These are phyloP conservation scores for Hypoxylon sp. DNA, from an alignment of 2,329 filamentous ascomycete genomes.

Conservation along the genomic window DNA sequence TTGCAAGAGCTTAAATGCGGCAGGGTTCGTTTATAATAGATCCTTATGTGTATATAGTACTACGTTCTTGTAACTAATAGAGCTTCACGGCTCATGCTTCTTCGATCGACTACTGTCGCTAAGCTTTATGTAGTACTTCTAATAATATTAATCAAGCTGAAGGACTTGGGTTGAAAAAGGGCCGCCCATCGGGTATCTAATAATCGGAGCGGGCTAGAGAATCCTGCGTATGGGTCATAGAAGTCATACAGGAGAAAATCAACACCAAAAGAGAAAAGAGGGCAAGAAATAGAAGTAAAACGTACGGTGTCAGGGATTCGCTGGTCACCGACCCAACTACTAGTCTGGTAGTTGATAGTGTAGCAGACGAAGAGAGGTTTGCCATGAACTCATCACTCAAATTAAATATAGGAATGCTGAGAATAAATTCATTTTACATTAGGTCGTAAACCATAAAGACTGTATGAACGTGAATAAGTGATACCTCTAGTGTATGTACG, in stretches of 20 bases:
- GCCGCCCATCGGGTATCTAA: no score
- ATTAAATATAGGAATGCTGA: neutral
- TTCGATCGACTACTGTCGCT: neutral
- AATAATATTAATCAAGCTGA: neutral
- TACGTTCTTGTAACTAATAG: conserved; percentile 8
- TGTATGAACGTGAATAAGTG: neutral
- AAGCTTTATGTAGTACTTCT: neutral
- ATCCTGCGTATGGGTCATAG: no score
- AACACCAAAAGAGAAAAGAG: neutral
- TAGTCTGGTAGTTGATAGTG: neutral
- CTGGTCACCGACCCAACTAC: no score
- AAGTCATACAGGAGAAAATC: no score
- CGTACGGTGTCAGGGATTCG: no score
- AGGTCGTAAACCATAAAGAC: neutral
- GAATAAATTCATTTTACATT: neutral
- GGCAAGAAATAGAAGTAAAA: no score
- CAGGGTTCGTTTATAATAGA: conserved; percentile 41
- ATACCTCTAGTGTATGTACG: no score
- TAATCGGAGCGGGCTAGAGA: no score
- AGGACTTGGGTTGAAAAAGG: no score
- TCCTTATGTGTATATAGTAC: neutral
- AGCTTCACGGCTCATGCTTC: neutral
- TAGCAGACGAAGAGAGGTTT: neutral
- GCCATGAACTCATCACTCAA: neutral
- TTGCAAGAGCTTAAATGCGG: conserved; percentile 53